Evolutionary conservation across 495 filamentous ascomycete species (phyloP).

Genomic region (Recurvomyces mirabilis): DNA sequence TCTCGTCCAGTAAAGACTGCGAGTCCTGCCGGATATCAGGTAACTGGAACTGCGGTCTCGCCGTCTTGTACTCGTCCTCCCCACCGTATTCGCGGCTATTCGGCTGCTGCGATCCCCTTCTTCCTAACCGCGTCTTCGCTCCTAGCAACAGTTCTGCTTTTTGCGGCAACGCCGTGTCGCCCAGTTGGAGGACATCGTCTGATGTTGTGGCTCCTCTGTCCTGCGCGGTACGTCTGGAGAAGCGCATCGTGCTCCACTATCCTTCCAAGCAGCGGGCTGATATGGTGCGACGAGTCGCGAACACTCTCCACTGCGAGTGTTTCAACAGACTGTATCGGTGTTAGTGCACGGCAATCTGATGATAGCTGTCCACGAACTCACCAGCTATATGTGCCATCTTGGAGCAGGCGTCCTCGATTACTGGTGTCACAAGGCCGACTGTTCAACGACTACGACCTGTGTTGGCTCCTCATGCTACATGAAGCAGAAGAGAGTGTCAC

Average conservation of each 20-base stretch:
- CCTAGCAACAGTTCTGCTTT: conserved; percentile 11
- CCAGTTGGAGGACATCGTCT: neutral
- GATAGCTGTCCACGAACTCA: neutral
- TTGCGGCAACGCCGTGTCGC: neutral
- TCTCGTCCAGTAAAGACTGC: neutral
- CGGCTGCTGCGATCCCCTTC: too few species aligned
- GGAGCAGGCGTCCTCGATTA: neutral
- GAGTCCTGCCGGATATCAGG: neutral
- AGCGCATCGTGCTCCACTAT: neutral
- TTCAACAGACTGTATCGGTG: neutral
- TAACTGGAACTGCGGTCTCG: neutral
- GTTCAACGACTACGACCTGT: too few species aligned
- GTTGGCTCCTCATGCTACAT: too few species aligned
- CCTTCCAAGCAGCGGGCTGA: neutral
- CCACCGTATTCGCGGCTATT: too few species aligned
- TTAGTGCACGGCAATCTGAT: neutral
- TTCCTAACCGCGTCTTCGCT: conserved; percentile 1
- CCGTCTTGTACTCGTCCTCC: neutral
- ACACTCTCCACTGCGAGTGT: neutral
- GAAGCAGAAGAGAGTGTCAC: too few species aligned
- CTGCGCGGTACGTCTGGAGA: neutral
- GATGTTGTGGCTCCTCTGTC: neutral
- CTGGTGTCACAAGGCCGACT: neutral
- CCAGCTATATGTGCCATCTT: too few species aligned
- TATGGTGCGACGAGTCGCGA: neutral